Conservation (phyloP, 2,329 filamentous ascomycete species). For the Ophiostoma piceae region DNA sequence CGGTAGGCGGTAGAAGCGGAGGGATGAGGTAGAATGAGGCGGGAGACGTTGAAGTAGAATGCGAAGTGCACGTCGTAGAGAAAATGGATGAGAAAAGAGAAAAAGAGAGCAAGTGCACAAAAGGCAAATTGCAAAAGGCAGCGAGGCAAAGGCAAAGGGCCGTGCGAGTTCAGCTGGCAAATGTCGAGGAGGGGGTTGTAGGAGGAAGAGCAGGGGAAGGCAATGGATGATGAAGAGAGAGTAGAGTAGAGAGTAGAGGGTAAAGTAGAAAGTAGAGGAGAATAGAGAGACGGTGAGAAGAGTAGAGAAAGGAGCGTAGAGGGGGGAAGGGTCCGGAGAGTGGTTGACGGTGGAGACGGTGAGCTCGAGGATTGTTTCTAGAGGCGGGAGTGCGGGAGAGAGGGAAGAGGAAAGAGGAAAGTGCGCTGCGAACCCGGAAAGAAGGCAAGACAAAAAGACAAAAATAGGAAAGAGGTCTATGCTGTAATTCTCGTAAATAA, state of each 20-base stretch:
- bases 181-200: not conserved
- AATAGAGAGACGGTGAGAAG: not conserved
- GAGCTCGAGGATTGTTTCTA: not conserved
- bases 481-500: not conserved
- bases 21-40: not conserved
- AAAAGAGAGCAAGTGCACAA: not conserved
- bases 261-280: too few species aligned
- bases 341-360: constrained; percentile 3
- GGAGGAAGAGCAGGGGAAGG: not conserved
- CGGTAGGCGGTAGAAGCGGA: not conserved
- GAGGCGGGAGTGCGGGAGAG: not conserved
- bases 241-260: not conserved
- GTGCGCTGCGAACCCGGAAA: not conserved
- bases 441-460: not conserved
- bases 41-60: not conserved
- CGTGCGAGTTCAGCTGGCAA: constrained; percentile 4
- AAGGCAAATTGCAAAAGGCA: constrained; percentile 5
- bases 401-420: not conserved
- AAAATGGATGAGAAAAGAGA: not conserved
- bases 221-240: not conserved
- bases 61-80: not conserved
- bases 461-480: constrained; percentile 1
- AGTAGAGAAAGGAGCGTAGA: not conserved
- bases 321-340: not conserved
- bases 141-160: not conserved